Conservation (phyloP, 495 filamentous ascomycete species). For the Penicillium canescens region DNA sequence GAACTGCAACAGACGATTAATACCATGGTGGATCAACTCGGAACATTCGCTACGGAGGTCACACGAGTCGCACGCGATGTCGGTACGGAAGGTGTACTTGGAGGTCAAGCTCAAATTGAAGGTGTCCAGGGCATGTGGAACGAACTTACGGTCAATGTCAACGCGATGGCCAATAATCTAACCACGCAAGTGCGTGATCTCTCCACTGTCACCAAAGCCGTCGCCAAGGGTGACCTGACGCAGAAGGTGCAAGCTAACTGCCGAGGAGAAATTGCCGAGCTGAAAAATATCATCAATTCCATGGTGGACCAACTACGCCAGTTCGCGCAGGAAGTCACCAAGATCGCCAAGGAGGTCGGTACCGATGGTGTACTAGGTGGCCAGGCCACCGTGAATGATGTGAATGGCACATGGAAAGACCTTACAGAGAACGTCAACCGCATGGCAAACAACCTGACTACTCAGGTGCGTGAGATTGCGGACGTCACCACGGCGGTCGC, state of each 20-base stretch:
- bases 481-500: slow-evolving; percentile 97
- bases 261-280: slow-evolving; percentile 91
- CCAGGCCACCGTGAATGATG: slow-evolving; percentile 95
- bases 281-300: slow-evolving; percentile 97
- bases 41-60: slow-evolving; percentile 96
- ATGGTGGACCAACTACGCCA: slow-evolving; percentile 98
- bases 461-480: slow-evolving; percentile 97
- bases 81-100: slow-evolving; percentile 96
- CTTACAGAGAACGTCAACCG: slow-evolving; percentile 97
- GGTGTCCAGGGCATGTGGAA: slow-evolving; percentile 90
- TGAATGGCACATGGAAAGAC: slow-evolving; percentile 97
- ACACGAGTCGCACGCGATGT: slow-evolving; percentile 95
- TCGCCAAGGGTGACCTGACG: slow-evolving; percentile 93
- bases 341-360: slow-evolving; percentile 95
- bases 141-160: slow-evolving; percentile 96
- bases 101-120: slow-evolving; percentile 94
- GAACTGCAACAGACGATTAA: slow-evolving; percentile 98
- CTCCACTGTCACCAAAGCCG: slow-evolving; percentile 96
- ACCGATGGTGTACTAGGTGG: slow-evolving; percentile 94
- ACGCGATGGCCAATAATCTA: slow-evolving; percentile 97
- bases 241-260: slow-evolving; percentile 97
- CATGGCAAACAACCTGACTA: slow-evolving; percentile 98
- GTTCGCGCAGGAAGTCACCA: slow-evolving; percentile 96
- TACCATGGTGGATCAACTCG: slow-evolving; percentile 97
- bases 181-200: slow-evolving; percentile 98